A percentile compares a stretch with the other conserved stretches of the same genome.
These are phyloP conservation scores for Penicillium dipodomyicola DNA, from an alignment of 495 filamentous ascomycete species.

Conservation along the genomic window DNA sequence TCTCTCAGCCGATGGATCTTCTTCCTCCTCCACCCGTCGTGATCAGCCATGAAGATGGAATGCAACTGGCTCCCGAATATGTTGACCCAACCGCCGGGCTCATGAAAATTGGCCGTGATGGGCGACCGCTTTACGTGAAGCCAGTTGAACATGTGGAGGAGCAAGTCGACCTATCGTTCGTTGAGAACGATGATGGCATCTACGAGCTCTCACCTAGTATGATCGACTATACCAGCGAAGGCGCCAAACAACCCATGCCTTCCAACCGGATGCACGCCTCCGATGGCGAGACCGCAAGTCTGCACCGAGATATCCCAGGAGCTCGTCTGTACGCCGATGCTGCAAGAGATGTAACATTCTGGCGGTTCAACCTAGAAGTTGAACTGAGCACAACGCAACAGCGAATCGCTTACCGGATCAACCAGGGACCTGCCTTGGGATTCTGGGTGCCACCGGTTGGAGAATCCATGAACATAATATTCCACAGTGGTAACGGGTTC, in stretches of 20 bases:
- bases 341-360: slow-evolving; percentile 89
- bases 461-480: slow-evolving; percentile 97
- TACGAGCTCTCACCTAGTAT: slow-evolving; percentile 60
- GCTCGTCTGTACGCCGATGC: slow-evolving; percentile 78
- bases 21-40: slow-evolving; percentile 75
- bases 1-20: slow-evolving; percentile 80
- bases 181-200: slow-evolving; percentile 77
- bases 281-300: slow-evolving; percentile 73
- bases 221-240: slow-evolving; percentile 40
- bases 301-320: slow-evolving; percentile 76
- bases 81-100: slow-evolving; percentile 86
- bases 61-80: slow-evolving; percentile 71
- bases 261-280: slow-evolving; percentile 41
- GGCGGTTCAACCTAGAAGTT: slow-evolving; percentile 91
- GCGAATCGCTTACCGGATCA: slow-evolving; percentile 93
- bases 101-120: slow-evolving; percentile 75
- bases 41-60: slow-evolving; percentile 58
- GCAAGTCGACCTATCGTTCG: slow-evolving; percentile 65
- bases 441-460: slow-evolving; percentile 92
- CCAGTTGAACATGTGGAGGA: slow-evolving; percentile 80
- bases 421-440: slow-evolving; percentile 78
- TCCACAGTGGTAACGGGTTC: slow-evolving; percentile 96
- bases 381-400: slow-evolving; percentile 74
- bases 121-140: slow-evolving; percentile 76
- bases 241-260: slow-evolving; percentile 38